Percentiles rank a stretch among this genome's conserved stretches.
phyloP scores from a whole-genome alignment of 805 yeast species.

The Wickerhamomyces chaumierensis region DNA sequence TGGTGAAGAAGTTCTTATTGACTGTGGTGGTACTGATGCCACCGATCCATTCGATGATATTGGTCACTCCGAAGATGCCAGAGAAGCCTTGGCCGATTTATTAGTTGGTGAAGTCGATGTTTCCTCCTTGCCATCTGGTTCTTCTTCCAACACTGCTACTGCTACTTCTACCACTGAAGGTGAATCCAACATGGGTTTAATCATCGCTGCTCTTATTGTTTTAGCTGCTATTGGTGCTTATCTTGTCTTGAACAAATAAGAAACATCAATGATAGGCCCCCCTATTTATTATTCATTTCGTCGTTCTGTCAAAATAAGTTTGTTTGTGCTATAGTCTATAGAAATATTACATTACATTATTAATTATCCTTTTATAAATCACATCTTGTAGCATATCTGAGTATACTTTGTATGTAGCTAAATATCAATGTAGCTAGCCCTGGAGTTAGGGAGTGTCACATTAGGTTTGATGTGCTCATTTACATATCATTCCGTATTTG shows the following conservation, averaged over 20 bases:
- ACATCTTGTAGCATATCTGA: too few species aligned
- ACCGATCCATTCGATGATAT: conserved; percentile 80
- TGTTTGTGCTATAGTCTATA: neutral
- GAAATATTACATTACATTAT: too few species aligned
- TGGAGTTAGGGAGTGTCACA: too few species aligned
- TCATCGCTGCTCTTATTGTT: conserved; percentile 12
- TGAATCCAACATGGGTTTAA: conserved; percentile 15
- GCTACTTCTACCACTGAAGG: conserved; percentile 14
- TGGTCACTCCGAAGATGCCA: conserved; percentile 97
- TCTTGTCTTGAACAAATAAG: conserved; percentile 5
- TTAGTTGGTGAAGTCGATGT: conserved; percentile 66
- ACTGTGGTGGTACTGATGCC: conserved; percentile 77
- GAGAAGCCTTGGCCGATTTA: conserved; percentile 56
- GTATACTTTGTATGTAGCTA: too few species aligned
- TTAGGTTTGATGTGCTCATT: too few species aligned
- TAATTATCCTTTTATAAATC: too few species aligned
- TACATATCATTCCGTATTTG: too few species aligned
- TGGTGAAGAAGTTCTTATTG: conserved; percentile 77
- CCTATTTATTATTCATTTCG: neutral
- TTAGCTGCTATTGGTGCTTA: conserved; percentile 15
- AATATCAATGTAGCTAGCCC: too few species aligned
- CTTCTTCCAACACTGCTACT: conserved; percentile 25
- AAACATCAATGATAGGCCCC: neutral
- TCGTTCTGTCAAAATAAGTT: neutral
- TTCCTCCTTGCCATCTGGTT: conserved; percentile 23